A percentile compares a stretch with the other conserved stretches of the same genome.
These are phyloP conservation scores for Mediolabrus comicus DNA, from an alignment of 108 stramenopile species.

Conservation along the genomic window DNA sequence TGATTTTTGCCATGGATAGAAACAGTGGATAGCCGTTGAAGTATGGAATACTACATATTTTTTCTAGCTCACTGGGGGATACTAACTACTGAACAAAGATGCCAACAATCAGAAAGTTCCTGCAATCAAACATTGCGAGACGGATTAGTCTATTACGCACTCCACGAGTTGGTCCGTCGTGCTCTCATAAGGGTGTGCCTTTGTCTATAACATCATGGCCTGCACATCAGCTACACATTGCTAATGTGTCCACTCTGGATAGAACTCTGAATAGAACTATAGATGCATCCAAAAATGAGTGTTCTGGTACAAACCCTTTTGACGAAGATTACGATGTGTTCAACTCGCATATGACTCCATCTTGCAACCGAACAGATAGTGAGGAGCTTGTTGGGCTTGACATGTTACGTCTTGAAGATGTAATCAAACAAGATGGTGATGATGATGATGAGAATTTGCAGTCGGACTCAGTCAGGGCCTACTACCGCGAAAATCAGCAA, in stretches of 20 bases:
- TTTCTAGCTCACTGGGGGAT: no score
- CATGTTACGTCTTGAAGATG: conserved; percentile 12
- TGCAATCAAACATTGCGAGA: not conserved
- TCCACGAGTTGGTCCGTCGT: not conserved
- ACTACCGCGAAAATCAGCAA: not conserved
- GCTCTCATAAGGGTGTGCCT: not conserved
- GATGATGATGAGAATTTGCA: not conserved
- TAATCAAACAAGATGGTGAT: not conserved
- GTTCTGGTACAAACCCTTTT: not conserved
- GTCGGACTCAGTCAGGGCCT: no score
- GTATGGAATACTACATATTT: conserved; percentile 47
- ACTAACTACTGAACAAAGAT: no score
- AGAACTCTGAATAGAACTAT: not conserved
- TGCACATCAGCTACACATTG: not conserved
- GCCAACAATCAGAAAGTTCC: not conserved
- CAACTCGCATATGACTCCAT: conserved; percentile 28
- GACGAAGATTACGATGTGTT: conserved; percentile 28
- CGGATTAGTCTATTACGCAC: not conserved
- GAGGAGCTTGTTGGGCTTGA: conserved; percentile 26
- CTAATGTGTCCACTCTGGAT: not conserved
- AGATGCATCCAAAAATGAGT: not conserved
- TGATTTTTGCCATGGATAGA: conserved; percentile 50
- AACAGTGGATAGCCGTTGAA: conserved; percentile 51
- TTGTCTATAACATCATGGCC: not conserved
- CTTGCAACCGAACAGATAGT: conserved; percentile 22